These are phyloP conservation scores for Hyaloscypha bicolor DNA, from an alignment of 495 filamentous ascomycete genomes.

Conservation along the genomic window DNA sequence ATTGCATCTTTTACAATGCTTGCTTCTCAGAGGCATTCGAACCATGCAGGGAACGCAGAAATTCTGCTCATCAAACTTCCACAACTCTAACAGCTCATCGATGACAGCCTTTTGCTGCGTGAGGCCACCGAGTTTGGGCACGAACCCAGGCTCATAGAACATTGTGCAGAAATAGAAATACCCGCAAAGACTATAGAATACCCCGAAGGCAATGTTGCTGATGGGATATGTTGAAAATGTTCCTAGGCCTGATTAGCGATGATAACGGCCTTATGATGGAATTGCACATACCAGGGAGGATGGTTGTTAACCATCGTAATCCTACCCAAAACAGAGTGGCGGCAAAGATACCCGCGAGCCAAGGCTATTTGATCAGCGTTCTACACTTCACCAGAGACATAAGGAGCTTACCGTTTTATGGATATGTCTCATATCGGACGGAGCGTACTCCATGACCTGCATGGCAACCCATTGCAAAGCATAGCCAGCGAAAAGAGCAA, in stretches of 20 bases:
- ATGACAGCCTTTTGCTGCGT: conserved; percentile 86
- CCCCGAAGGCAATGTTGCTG: conserved; percentile 71
- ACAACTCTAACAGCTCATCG: conserved; percentile 75
- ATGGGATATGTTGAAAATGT: conserved; percentile 67
- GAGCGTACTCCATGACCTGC: conserved; percentile 77
- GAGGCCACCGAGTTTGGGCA: conserved; percentile 89
- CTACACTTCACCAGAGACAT: conserved; percentile 21
- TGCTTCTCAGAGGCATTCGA: conserved; percentile 85
- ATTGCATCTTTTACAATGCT: conserved; percentile 88
- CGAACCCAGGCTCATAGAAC: conserved; percentile 86
- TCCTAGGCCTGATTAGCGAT: conserved; percentile 43
- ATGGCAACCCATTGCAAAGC: conserved; percentile 77
- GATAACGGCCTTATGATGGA: background rate
- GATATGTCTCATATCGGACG: conserved; percentile 80
- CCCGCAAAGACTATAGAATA: conserved; percentile 62
- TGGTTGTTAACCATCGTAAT: conserved; percentile 68
- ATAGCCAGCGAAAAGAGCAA: conserved; percentile 65
- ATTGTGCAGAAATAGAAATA: conserved; percentile 90
- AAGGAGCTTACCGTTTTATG: conserved; percentile 73
- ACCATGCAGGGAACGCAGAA: conserved; percentile 96
- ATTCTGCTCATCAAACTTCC: conserved; percentile 92
- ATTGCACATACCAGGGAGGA: conserved; percentile 65
- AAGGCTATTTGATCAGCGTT: conserved; percentile 60
- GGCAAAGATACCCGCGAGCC: conserved; percentile 90
- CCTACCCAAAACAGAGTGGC: conserved; percentile 84